Conservation (phyloP, 2,329 filamentous ascomycete species). For the Colletotrichum sp. region DNA sequence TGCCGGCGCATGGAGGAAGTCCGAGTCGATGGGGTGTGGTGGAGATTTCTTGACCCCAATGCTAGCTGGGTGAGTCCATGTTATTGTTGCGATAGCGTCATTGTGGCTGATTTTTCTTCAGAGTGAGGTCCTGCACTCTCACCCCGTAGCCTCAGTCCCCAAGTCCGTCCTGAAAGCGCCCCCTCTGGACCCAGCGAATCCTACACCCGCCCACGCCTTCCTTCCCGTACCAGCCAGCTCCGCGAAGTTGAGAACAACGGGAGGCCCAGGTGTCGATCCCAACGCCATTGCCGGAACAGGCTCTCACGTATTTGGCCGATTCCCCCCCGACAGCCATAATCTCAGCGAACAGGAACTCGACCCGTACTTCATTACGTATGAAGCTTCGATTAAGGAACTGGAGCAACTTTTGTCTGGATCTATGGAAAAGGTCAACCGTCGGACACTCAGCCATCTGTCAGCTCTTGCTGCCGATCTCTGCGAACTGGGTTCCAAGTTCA, state of each 20-base stretch:
- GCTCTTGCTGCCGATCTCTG: slow-evolving; percentile 86
- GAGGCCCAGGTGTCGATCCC: slow-evolving; percentile 29
- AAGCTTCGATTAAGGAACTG: slow-evolving; percentile 88
- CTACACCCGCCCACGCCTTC: slow-evolving; percentile 83
- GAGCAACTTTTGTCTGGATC: slow-evolving; percentile 88
- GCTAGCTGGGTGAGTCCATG: slow-evolving; percentile 83
- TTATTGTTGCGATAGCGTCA: not conserved
- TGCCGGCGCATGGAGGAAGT: slow-evolving; percentile 94
- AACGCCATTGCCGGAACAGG: slow-evolving; percentile 42
- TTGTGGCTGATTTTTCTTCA: slow-evolving; percentile 43
- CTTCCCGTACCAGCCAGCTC: slow-evolving; percentile 86
- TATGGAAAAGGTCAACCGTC: slow-evolving; percentile 95
- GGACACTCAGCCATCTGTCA: slow-evolving; percentile 85
- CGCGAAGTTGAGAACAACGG: slow-evolving; percentile 77
- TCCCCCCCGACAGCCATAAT: slow-evolving; percentile 78
- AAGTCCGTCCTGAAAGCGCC: slow-evolving; percentile 95
- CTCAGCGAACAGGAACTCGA: slow-evolving; percentile 91
- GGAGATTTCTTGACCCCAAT: slow-evolving; percentile 97
- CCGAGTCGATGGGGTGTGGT: slow-evolving; percentile 92
- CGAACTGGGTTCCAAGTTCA: slow-evolving; percentile 94
- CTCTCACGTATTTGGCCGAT: slow-evolving; percentile 74
- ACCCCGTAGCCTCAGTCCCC: slow-evolving; percentile 88
- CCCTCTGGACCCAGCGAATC: slow-evolving; percentile 94
- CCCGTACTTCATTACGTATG: slow-evolving; percentile 94
- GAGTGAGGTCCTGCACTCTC: slow-evolving; percentile 94